These are phyloP conservation scores for Parastagonospora nodorum DNA, from an alignment of 2,329 filamentous ascomycete species.

Conservation along the genomic window DNA sequence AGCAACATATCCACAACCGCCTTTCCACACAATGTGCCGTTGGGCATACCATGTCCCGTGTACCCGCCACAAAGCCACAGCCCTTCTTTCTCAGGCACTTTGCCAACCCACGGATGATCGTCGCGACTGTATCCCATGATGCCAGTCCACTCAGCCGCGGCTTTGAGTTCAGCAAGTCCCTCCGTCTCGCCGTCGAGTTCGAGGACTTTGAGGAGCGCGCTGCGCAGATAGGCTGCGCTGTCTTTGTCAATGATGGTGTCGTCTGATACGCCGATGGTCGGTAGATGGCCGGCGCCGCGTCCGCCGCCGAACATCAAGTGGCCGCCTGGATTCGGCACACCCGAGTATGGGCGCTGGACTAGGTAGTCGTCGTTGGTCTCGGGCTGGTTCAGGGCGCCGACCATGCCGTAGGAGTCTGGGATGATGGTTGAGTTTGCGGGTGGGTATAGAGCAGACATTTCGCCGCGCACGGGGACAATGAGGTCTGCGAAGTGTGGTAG, in stretches of 20 bases:
- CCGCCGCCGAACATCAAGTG: slow-evolving; percentile 76
- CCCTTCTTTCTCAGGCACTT: slow-evolving; percentile 63
- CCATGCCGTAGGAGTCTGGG: slow-evolving; percentile 67
- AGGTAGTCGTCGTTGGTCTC: slow-evolving; percentile 71
- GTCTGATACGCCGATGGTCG: slow-evolving; percentile 62
- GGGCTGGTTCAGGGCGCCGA: slow-evolving; percentile 55
- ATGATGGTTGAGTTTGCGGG: slow-evolving; percentile 54
- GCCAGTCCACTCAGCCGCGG: slow-evolving; percentile 69
- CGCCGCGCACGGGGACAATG: slow-evolving; percentile 77
- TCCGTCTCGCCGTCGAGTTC: slow-evolving; percentile 43
- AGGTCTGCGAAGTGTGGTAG: slow-evolving; percentile 71
- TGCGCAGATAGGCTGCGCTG: slow-evolving; percentile 62
- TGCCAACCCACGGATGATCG: slow-evolving; percentile 71
- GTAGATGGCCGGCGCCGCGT: slow-evolving; percentile 55
- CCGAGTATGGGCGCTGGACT: slow-evolving; percentile 65
- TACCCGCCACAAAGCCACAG: slow-evolving; percentile 70
- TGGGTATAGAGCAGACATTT: slow-evolving; percentile 70
- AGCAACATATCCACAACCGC: slow-evolving; percentile 66
- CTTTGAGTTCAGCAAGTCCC: slow-evolving; percentile 51
- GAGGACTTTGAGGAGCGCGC: slow-evolving; percentile 46
- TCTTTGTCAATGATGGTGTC: slow-evolving; percentile 63
- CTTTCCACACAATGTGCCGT: slow-evolving; percentile 69
- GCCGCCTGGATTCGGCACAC: slow-evolving; percentile 50
- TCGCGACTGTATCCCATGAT: slow-evolving; percentile 77
- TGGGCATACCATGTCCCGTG: slow-evolving; percentile 78